Conservation (phyloP, 139 green algal species). For the Ostreobium quekettii region DNA sequence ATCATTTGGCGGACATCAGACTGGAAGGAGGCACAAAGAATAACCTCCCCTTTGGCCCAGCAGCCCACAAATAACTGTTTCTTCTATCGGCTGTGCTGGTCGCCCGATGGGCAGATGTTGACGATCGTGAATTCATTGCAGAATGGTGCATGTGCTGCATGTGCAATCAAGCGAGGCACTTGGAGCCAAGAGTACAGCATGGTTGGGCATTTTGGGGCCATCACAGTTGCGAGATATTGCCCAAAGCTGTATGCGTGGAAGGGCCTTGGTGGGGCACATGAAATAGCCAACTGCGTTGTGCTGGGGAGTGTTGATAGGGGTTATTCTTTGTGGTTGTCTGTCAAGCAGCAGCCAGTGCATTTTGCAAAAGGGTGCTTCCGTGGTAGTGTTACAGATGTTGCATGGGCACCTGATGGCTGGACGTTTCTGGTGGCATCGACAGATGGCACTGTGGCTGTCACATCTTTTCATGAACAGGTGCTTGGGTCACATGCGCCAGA, state of each 20-base stretch:
- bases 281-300: background rate
- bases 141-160: background rate
- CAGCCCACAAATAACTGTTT: slow-evolving; percentile 35
- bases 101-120: slow-evolving; percentile 17
- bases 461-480: too few species aligned
- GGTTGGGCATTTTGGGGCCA: slow-evolving; percentile 10
- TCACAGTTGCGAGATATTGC: slow-evolving; percentile 12
- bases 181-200: slow-evolving; percentile 2
- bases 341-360: background rate
- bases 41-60: slow-evolving; percentile 44
- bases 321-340: background rate
- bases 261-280: background rate
- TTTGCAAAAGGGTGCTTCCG: background rate
- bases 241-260: slow-evolving; percentile 10
- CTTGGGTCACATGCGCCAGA: too few species aligned
- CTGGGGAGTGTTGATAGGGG: background rate
- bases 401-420: slow-evolving; percentile 7
- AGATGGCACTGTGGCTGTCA: background rate
- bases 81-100: slow-evolving; percentile 41
- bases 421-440: slow-evolving; percentile 5
- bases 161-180: background rate
- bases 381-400: background rate
- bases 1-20: slow-evolving; percentile 70
- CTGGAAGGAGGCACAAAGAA: slow-evolving; percentile 42
- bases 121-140: background rate